Evolutionary conservation across 2,329 filamentous ascomycete species (phyloP).

Genomic region (Drechslera avenae): DNA sequence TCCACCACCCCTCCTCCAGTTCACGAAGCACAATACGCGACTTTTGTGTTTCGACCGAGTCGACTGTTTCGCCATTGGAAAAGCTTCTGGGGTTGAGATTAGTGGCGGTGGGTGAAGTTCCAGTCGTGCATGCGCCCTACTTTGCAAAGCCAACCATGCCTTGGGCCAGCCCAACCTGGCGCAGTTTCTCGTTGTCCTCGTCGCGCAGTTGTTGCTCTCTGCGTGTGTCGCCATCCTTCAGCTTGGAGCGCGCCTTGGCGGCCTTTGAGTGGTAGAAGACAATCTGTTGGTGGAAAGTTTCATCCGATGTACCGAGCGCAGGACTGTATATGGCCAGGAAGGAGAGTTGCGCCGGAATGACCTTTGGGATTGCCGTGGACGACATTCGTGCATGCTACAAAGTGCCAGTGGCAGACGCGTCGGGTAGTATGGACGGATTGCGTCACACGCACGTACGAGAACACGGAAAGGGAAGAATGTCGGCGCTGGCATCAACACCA

Average conservation of each 20-base stretch:
- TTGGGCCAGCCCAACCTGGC: conserved; percentile 94
- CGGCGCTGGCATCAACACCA: conserved; percentile 2
- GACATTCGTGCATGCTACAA: conserved; percentile 27
- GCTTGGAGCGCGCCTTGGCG: conserved; percentile 37
- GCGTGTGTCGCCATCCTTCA: conserved; percentile 35
- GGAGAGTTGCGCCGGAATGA: conserved; percentile 81
- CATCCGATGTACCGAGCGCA: conserved; percentile 72
- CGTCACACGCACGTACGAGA: conserved; percentile 9
- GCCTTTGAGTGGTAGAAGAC: conserved; percentile 81
- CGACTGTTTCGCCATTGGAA: conserved; percentile 74
- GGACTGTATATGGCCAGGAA: conserved; percentile 97
- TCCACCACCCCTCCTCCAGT: conserved; percentile 92
- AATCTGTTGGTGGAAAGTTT: conserved; percentile 79
- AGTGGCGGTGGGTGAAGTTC: background rate
- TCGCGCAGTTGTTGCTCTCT: conserved; percentile 54
- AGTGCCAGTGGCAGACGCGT: conserved; percentile 9
- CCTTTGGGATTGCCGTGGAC: conserved; percentile 35
- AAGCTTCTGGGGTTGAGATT: conserved; percentile 67
- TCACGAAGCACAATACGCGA: conserved; percentile 83
- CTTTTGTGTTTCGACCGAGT: conserved; percentile 90
- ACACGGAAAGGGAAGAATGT: conserved; percentile 1
- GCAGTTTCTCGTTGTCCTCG: conserved; percentile 81
- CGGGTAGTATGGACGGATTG: conserved; percentile 5
- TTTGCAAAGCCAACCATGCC: conserved; percentile 89
- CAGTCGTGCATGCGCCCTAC: conserved; percentile 45